Conservation (phyloP, 257 asterid genomes). For the Paraleonurus japonicus region DNA sequence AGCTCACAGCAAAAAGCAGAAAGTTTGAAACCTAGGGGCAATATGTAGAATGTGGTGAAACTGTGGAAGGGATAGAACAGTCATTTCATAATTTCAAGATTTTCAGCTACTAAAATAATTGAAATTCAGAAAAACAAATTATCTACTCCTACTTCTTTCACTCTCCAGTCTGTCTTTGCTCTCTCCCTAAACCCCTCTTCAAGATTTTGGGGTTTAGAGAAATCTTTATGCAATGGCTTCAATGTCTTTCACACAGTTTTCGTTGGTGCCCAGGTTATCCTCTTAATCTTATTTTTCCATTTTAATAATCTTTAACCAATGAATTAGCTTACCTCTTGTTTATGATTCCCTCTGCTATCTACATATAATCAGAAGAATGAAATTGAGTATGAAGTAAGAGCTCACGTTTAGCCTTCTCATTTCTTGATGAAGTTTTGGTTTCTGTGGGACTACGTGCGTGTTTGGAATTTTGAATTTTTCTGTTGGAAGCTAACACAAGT, state of each 20-base stretch:
- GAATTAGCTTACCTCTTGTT: constrained; percentile 8
- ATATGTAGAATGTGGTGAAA: constrained; percentile 11
- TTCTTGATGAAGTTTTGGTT: too few species aligned
- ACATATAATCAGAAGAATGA: neutral
- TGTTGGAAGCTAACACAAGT: neutral
- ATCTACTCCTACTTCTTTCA: constrained; percentile 31
- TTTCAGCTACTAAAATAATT: neutral
- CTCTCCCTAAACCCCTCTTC: constrained; percentile 56
- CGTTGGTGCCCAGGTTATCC: constrained; percentile 70
- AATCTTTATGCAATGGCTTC: constrained; percentile 57
- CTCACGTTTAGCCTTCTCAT: neutral
- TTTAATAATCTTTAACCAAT: neutral
- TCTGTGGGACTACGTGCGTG: too few species aligned
- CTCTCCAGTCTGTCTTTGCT: constrained; percentile 11
- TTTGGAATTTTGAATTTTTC: neutral
- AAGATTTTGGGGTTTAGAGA: constrained; percentile 34
- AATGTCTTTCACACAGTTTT: constrained; percentile 52
- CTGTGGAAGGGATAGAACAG: constrained; percentile 28
- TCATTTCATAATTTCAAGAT: constrained; percentile 16
- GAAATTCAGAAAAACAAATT: constrained; percentile 25
- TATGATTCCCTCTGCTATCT: neutral
- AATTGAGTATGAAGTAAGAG: neutral
- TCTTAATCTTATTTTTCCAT: constrained; percentile 24
- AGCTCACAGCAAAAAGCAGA: neutral
- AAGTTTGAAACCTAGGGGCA: neutral